Evolutionary conservation across 352 stramenopile genomes (phyloP).

Genomic region (Bremia lactucae): DNA sequence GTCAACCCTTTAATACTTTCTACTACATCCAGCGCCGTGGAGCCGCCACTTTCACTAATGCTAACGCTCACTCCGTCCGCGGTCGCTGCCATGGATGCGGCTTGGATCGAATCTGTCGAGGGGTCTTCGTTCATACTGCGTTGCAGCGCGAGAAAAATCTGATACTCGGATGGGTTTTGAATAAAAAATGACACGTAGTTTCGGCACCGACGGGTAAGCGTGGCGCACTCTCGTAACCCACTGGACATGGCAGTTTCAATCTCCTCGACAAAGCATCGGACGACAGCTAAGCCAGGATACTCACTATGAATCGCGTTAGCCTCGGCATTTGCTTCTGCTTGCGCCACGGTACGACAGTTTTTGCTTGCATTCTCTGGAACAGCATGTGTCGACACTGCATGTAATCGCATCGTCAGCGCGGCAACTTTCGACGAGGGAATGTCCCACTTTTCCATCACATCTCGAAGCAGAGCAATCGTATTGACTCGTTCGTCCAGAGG

Average conservation of each 20-base stretch:
- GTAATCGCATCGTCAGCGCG: constrained; percentile 53
- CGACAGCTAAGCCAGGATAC: constrained; percentile 47
- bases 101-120: constrained; percentile 10
- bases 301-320: constrained; percentile 46
- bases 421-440: constrained; percentile 58
- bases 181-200: constrained; percentile 82
- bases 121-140: constrained; percentile 43
- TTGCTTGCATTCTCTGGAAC: constrained; percentile 17
- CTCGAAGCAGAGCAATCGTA: constrained; percentile 60
- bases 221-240: constrained; percentile 45
- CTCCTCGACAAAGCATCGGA: constrained; percentile 60
- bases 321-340: constrained; percentile 19
- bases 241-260: constrained; percentile 45
- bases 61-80: constrained; percentile 22
- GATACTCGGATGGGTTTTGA: constrained; percentile 73
- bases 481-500: constrained; percentile 68
- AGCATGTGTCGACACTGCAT: constrained; percentile 12
- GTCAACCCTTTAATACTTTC: constrained; percentile 10
- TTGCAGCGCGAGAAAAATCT: constrained; percentile 71
- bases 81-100: constrained; percentile 12
- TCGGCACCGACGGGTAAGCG: constrained; percentile 47
- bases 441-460: constrained; percentile 81
- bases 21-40: constrained; percentile 11
- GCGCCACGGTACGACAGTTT: constrained; percentile 5
- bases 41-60: constrained; percentile 10